Base-by-base conservation (phyloP, 306 rosid genomes). In the Pueraria montana region DNA sequence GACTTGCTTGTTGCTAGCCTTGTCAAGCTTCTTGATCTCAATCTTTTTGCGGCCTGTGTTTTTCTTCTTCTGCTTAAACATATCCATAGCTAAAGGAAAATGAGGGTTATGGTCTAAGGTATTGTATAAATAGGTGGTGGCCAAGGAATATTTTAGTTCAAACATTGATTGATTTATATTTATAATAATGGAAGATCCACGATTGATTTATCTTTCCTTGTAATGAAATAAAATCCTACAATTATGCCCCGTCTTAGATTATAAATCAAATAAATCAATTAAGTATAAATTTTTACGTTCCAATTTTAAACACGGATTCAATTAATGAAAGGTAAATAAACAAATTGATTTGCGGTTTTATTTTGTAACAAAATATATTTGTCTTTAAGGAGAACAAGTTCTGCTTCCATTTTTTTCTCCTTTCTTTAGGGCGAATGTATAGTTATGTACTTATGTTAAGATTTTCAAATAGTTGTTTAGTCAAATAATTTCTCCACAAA, bases 41-140 rank as follows among this genome's bases (percentile, higher is more conserved):
- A 89, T 89, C 84, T 79, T 91, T 74, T 80, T 86, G 0, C 91
- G 83, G 6, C 93, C 95, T 10, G 72, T 56, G 52, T 50, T 80
- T 84, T 84, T 84, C 76, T 79, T 86, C 4, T 1, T 50, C 34
- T 74, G 78, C 36, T 82, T 30, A 1, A 59, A 14, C 30, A 34
- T 1, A 5, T 74, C 76, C 85, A 82, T 78, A 71, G 24, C 58
- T 14, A 40, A 14, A 65, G 14, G n/a, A 64, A 2, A 16, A 81
- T 0, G 0, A 6, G 27, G 0, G 17, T 23, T 67, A 10, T 26
- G 1, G 27, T 11, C 16, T 10, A 23, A 0, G 0, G 26, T 55
- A 2, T 18, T 55, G 27, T 11, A 43, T 43, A 43, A 9, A 43
- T 43, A 10, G 12, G 27, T 8, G 1, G 62, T 2, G 9, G 1